These are phyloP conservation scores for Stenocarpella maydis DNA, from an alignment of 2,329 filamentous ascomycete genomes.

Conservation along the genomic window DNA sequence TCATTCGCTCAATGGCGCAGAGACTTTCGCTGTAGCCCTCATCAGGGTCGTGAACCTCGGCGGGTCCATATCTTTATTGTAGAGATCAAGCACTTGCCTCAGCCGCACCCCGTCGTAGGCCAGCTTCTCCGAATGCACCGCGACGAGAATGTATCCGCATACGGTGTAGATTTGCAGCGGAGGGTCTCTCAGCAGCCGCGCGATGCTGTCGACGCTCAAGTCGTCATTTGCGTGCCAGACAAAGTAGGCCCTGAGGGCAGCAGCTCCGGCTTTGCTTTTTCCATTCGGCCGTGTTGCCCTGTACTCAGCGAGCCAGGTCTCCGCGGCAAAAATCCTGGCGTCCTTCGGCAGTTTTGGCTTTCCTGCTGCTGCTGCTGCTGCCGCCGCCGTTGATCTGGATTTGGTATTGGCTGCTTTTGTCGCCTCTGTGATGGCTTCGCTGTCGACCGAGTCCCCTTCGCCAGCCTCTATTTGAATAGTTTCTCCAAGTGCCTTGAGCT, in stretches of 20 bases:
- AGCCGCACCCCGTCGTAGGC: constrained; percentile 58
- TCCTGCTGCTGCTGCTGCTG: constrained; percentile 28
- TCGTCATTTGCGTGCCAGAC: constrained; percentile 67
- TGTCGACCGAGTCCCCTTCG: background rate
- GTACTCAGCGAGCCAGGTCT: constrained; percentile 49
- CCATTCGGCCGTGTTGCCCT: constrained; percentile 44
- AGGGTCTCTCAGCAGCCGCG: constrained; percentile 64
- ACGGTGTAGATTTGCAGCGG: constrained; percentile 66
- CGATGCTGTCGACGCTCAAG: constrained; percentile 58
- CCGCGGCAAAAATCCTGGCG: constrained; percentile 53
- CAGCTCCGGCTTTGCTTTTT: constrained; percentile 39
- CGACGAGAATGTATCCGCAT: constrained; percentile 64
- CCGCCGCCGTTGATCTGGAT: constrained; percentile 29
- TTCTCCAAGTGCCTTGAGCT: background rate
- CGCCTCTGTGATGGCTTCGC: background rate
- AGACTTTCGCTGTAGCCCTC: constrained; percentile 35
- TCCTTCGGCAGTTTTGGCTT: constrained; percentile 45
- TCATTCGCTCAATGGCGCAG: background rate
- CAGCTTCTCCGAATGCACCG: constrained; percentile 59
- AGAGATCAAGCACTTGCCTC: constrained; percentile 51
- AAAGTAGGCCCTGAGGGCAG: constrained; percentile 65
- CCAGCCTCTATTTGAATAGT: background rate
- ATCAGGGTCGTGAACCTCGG: constrained; percentile 43
- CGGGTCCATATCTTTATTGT: constrained; percentile 40
- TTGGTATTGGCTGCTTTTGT: constrained; percentile 29